Evolutionary conservation across 495 filamentous ascomycete species (phyloP).

Genomic region (Mytilinidion resinicola): DNA sequence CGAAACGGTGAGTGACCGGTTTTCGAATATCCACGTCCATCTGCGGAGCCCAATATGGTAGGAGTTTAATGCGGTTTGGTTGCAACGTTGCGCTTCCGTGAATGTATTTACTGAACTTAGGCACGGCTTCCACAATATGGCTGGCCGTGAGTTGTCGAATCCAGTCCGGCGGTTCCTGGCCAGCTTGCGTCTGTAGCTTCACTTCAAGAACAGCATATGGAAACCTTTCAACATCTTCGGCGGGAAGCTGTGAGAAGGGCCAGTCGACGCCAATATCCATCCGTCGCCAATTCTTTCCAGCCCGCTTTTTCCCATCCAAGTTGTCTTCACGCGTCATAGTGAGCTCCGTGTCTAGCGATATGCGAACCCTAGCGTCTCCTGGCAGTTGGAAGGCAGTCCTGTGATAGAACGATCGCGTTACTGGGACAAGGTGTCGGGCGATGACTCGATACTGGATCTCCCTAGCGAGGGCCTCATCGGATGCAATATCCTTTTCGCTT

Average conservation of each 20-base stretch:
- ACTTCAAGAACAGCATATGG: conserved; percentile 96
- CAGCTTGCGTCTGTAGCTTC: conserved; percentile 93
- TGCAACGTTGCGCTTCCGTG: conserved; percentile 86
- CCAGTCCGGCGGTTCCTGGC: conserved; percentile 97
- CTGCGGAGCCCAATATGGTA: conserved; percentile 96
- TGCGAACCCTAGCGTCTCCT: conserved; percentile 90
- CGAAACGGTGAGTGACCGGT: conserved; percentile 74
- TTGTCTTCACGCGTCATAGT: conserved; percentile 95
- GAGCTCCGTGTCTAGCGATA: conserved; percentile 93
- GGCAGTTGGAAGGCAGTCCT: conserved; percentile 96
- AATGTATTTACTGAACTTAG: conserved; percentile 99
- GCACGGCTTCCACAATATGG: conserved; percentile 94
- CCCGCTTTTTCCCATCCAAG: conserved; percentile 67
- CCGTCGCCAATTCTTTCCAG: conserved; percentile 87
- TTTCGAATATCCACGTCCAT: conserved; percentile 99
- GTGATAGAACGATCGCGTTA: conserved; percentile 92
- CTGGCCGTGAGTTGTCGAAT: conserved; percentile 84
- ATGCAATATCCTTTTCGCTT: conserved; percentile 76
- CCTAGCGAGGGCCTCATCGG: conserved; percentile 79
- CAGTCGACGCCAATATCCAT: conserved; percentile 98
- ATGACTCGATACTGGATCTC: conserved; percentile 92
- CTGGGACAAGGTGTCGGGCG: conserved; percentile 73
- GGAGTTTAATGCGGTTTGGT: conserved; percentile 77
- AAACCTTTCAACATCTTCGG: conserved; percentile 81
- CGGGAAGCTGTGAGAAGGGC: conserved; percentile 83